phyloP scores from a whole-genome alignment of 768 basidiomycete genomes.

The Asterophora parasitica region DNA sequence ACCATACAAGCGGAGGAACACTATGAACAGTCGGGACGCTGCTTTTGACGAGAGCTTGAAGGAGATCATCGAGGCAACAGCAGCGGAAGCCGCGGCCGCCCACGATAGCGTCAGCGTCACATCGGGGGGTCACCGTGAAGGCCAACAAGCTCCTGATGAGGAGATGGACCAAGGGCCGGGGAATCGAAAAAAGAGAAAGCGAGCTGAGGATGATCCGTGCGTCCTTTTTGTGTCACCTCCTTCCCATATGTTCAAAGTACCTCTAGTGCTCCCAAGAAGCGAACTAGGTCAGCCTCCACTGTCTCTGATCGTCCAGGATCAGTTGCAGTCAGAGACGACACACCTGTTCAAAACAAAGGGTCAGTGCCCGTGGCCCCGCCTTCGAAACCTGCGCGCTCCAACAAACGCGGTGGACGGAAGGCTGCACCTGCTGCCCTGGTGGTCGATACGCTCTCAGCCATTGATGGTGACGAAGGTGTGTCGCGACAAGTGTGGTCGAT shows the following conservation, averaged over 20 bases:
- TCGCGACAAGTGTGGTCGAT: neutral
- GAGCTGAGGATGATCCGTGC: conserved; percentile 68
- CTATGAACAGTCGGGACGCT: conserved; percentile 97
- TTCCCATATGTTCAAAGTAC: neutral
- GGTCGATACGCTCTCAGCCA: conserved; percentile 27
- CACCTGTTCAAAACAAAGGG: conserved; percentile 28
- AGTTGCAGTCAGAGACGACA: conserved; percentile 38
- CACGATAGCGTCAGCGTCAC: conserved; percentile 34
- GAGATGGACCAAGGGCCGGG: conserved; percentile 37
- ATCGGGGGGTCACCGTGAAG: conserved; percentile 31
- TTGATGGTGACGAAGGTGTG: conserved; percentile 66
- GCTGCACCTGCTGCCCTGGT: conserved; percentile 18
- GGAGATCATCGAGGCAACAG: conserved; percentile 70
- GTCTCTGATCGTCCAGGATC: conserved; percentile 53
- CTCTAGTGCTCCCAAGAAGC: conserved; percentile 54
- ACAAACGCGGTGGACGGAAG: conserved; percentile 45
- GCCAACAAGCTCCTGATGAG: conserved; percentile 40
- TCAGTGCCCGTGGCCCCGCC: conserved; percentile 26
- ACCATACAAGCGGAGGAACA: conserved; percentile 85
- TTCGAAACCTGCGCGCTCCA: conserved; percentile 29
- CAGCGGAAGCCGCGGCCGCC: conserved; percentile 60
- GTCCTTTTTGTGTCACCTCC: conserved; percentile 22
- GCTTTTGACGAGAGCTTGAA: conserved; percentile 86
- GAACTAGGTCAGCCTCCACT: conserved; percentile 71
- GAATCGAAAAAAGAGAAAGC: conserved; percentile 69